Base-by-base conservation (phyloP, 805 yeast genomes). In the Pichia pseudocactophila region DNA sequence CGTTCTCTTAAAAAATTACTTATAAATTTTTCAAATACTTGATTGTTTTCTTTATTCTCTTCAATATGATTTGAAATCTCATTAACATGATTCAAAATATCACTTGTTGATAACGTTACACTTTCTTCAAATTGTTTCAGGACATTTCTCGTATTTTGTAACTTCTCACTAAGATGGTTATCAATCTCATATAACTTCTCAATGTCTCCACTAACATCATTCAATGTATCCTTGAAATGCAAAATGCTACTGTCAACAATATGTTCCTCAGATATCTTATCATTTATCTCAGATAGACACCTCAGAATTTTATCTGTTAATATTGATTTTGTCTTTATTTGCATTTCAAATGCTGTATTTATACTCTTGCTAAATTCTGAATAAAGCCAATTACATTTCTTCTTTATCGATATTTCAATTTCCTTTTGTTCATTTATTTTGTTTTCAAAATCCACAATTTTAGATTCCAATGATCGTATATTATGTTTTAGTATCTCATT, bases 361-460 rank as follows among this genome's bases (percentile, higher is more conserved):
- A 43, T 22, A 17, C 38, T 22, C 3, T 40, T 34, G 17, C 30
- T 43, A 10, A 46, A 31, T 6, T 26, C 35, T 18, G 37, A 15
- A 15, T 36, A 41, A 9, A 43, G 19, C n/a, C 37, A 18, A 11
- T 36, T 37, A 13, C 19, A 31, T n/a, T 34, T 37, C 4, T 8
- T 13, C 27, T 34, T 42, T 11, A 56, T 32, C 3, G 6, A 4
- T 5, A 48, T 39, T 36, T 53, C 56, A 7, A 40, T 44, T 6
- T 19, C 9, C 25, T 40, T 34, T 34, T 50, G 50, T 0, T 52
- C 43, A 42, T 58, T 62, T 43, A 66, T 57, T 32, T 53, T 56
- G 6, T 56, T 56, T 10, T 68, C 63, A 2, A 65, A 56, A 7
- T 52, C 48, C 30, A 61, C 50, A 18, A 68, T 41, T 33, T 53